Conservation (phyloP, 306 rosid genomes). For the Citrullus mucosospermus region DNA sequence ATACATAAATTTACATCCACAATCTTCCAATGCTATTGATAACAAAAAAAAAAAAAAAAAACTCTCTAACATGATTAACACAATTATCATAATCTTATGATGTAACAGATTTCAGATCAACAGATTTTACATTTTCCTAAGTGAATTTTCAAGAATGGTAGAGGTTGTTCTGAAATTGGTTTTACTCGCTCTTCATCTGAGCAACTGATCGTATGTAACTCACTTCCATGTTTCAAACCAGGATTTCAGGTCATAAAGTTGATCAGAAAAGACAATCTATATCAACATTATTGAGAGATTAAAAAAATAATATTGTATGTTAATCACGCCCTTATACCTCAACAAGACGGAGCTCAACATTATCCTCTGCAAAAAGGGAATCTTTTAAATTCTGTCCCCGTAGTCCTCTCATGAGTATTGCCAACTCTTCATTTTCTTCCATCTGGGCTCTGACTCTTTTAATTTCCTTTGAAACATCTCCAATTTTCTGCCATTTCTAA, state of each 20-base stretch:
- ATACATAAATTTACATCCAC: not conserved
- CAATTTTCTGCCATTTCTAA: constrained; percentile 47
- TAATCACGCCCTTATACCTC: constrained; percentile 39
- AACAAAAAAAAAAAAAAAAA: not conserved
- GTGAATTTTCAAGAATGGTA: not conserved
- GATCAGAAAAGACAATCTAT: not conserved
- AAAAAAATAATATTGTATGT: not conserved
- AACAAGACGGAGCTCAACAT: constrained; percentile 79
- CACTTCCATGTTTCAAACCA: not conserved
- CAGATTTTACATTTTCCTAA: not conserved
- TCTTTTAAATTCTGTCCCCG: constrained; percentile 80
- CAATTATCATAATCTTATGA: not conserved
- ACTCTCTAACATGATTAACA: not conserved
- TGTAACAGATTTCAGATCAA: not conserved
- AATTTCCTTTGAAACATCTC: constrained; percentile 87
- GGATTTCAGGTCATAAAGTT: not conserved
- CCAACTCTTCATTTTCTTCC: constrained; percentile 87
- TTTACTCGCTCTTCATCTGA: not conserved
- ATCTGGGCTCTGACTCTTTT: constrained; percentile 92
- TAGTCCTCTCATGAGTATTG: constrained; percentile 89
- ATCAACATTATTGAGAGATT: not conserved
- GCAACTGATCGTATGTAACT: not conserved
- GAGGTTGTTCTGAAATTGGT: too few relatives aligned
- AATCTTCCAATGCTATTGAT: not conserved
- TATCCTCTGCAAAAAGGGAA: constrained; percentile 71